Evolutionary conservation across 2,329 filamentous ascomycete genomes (phyloP), one percentile per base, ranked within the genome.

Genomic region (Colletotrichum australisinense): DNA sequence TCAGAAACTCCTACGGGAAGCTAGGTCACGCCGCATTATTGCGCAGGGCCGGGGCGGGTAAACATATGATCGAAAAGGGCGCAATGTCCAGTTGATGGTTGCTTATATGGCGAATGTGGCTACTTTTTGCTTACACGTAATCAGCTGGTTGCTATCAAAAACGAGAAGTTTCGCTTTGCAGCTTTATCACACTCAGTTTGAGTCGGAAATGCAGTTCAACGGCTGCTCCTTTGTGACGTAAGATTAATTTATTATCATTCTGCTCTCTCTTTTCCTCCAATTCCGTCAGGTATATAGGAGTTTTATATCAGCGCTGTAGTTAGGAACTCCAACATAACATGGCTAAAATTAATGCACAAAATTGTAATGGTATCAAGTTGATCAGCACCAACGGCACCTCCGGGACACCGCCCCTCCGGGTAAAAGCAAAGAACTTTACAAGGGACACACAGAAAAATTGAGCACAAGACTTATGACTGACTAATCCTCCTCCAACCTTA

Each of bases 401-500:
- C 22, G 12, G 9, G 3, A 28, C 32, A 26, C 57, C 57, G n/a
- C 9, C n/a, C 57, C 5, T 30, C 16, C 14, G 5, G 11, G 38
- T 14, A 12, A 22, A 55, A 55, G 49, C n/a, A 53, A 55, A 2
- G 9, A 35, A 55, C 12, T 24, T 24, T 22, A 3, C 9, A 32
- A n/a, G 26, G 38, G 5, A 6, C 14, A 56, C 4, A 19, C 56
- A 58, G 4, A 14, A 7, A 8, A 11, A n/a, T 24, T 53, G 30
- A 12, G 32, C 32, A 35, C 32, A 3, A 12, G 32, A 38, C 30
- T 42, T 3, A 14, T 24, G n/a, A 1, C 16, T 16, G 30, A 46
- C 35, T 57, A 72, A 38, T 74, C 63, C n/a, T 74, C 72, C n/a
- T 63, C 68, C 24, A 74, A 26, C n/a, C 72, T 53, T 16, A 74